These are phyloP conservation scores for Gaeumannomyces sp. DNA, from an alignment of 2,329 filamentous ascomycete genomes.

Conservation along the genomic window DNA sequence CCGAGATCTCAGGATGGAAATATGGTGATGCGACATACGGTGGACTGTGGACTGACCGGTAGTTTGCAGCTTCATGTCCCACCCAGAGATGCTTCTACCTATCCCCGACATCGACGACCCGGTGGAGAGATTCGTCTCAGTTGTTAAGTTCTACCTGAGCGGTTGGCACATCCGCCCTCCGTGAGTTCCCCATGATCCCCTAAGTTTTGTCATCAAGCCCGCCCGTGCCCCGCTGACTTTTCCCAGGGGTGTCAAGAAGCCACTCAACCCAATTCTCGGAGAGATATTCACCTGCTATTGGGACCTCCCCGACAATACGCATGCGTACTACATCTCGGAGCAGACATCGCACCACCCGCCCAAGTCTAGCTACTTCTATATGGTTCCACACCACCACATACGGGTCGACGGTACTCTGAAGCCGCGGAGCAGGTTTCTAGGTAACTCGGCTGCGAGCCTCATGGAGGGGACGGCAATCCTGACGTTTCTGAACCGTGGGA, in stretches of 20 bases:
- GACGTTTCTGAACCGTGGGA: slow-evolving; percentile 71
- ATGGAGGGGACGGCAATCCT: slow-evolving; percentile 96
- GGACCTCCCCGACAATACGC: slow-evolving; percentile 79
- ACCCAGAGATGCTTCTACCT: slow-evolving; percentile 88
- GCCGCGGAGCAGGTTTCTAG: slow-evolving; percentile 88
- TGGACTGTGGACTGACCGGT: slow-evolving; percentile 14
- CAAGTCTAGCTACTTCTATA: slow-evolving; percentile 98
- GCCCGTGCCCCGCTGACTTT: not conserved
- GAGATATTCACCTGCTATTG: slow-evolving; percentile 95
- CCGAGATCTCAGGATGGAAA: not conserved
- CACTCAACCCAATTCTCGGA: slow-evolving; percentile 90
- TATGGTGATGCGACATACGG: not conserved
- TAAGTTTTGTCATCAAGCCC: slow-evolving; percentile 6
- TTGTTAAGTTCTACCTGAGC: slow-evolving; percentile 96
- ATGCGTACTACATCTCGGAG: slow-evolving; percentile 92
- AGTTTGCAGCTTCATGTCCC: slow-evolving; percentile 84
- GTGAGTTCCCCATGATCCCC: slow-evolving; percentile 45
- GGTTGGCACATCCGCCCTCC: slow-evolving; percentile 98
- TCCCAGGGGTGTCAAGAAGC: slow-evolving; percentile 90
- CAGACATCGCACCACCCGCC: slow-evolving; percentile 98
- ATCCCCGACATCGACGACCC: slow-evolving; percentile 88
- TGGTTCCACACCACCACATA: slow-evolving; percentile 89
- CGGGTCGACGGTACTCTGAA: slow-evolving; percentile 94
- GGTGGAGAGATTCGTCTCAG: slow-evolving; percentile 80
- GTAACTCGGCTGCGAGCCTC: slow-evolving; percentile 93